Evolutionary conservation across 805 yeast genomes (phyloP).

Genomic region (Saccharomyces jurei): DNA sequence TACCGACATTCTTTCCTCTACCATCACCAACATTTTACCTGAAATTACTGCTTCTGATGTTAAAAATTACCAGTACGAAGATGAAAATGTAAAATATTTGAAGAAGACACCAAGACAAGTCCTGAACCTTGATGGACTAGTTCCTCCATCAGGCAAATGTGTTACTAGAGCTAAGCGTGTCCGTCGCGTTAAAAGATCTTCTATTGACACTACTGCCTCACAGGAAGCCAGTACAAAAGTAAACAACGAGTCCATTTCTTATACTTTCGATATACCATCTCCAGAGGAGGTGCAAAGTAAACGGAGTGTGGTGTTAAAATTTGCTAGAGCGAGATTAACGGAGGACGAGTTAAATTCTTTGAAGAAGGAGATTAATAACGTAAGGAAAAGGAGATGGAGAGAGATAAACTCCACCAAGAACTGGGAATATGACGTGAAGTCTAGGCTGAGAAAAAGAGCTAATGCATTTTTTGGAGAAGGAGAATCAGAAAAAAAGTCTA

Average conservation of each 20-base stretch:
- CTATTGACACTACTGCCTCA: constrained; percentile 3
- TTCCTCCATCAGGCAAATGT: constrained; percentile 15
- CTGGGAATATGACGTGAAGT: constrained; percentile 78
- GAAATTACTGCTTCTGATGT: constrained; percentile 7
- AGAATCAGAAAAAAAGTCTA: constrained; percentile 44
- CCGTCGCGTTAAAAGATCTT: constrained; percentile 5
- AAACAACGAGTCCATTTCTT: constrained; percentile 2
- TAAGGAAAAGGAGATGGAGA: constrained; percentile 31
- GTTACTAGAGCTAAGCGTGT: constrained; percentile 1
- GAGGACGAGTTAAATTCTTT: constrained; percentile 16
- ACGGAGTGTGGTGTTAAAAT: constrained; percentile 17
- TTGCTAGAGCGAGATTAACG: constrained; percentile 16
- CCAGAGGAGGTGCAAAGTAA: constrained; percentile 12
- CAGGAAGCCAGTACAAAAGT: constrained; percentile 7
- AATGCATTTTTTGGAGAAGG: constrained; percentile 52
- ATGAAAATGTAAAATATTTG: constrained; percentile 2
- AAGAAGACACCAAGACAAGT: constrained; percentile 10
- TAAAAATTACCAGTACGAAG: constrained; percentile 2
- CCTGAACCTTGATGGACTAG: constrained; percentile 26
- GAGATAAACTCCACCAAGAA: constrained; percentile 64
- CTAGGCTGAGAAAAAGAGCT: constrained; percentile 71
- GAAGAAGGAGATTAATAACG: constrained; percentile 24
- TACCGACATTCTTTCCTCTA: constrained; percentile 17
- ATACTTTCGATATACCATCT: constrained; percentile 18
- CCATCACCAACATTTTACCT: constrained; percentile 20